phyloP scores from a whole-genome alignment of 306 rosid genomes.

The Castanospermum australe region DNA sequence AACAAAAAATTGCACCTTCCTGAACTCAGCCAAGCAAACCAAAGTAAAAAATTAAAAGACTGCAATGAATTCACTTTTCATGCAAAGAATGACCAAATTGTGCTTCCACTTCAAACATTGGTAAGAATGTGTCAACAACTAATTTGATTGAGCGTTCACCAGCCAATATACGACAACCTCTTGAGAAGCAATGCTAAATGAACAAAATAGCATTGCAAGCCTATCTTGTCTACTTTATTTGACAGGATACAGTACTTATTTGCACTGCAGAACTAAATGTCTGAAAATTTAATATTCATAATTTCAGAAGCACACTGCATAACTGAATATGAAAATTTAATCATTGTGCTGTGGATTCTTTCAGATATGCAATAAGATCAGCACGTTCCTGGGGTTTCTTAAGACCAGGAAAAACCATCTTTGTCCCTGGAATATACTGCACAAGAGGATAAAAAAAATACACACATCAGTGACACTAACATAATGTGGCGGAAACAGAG shows the following conservation, averaged over 20 bases:
- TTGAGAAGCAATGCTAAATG: conserved; percentile 35
- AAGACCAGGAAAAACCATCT: conserved; percentile 97
- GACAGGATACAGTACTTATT: conserved; percentile 39
- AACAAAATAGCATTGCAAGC: conserved; percentile 51
- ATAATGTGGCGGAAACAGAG: neutral
- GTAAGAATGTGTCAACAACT: conserved; percentile 24
- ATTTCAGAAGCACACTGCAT: conserved; percentile 42
- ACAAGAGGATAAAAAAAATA: neutral
- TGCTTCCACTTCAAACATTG: conserved; percentile 6
- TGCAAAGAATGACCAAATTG: neutral
- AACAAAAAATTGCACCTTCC: neutral
- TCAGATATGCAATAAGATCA: conserved; percentile 91
- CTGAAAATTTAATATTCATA: conserved; percentile 23
- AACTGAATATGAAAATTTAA: conserved; percentile 1
- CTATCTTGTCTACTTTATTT: conserved; percentile 52
- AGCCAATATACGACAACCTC: conserved; percentile 46
- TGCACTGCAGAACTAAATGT: conserved; percentile 35
- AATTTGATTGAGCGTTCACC: conserved; percentile 35
- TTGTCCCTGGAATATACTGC: conserved; percentile 97
- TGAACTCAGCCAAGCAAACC: neutral
- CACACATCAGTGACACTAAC: conserved; percentile 13
- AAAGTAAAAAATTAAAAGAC: neutral
- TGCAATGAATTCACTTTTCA: neutral
- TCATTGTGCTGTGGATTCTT: conserved; percentile 68
- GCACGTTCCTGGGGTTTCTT: conserved; percentile 98